phyloP scores from a whole-genome alignment of 768 basidiomycete species.

The Collybiopsis luxurians region DNA sequence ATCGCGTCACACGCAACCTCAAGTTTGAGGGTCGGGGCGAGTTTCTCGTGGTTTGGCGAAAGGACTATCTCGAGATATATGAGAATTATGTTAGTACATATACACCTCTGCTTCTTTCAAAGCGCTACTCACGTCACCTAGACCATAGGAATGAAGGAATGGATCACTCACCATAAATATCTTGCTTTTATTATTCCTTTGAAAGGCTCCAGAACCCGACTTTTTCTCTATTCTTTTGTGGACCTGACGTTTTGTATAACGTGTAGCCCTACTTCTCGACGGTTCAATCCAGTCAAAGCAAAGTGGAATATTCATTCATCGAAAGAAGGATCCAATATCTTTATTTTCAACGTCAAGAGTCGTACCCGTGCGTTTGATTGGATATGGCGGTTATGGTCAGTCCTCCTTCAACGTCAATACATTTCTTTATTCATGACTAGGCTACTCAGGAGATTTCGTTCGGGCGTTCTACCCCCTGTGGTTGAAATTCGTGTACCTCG shows the following conservation, averaged over 20 bases:
- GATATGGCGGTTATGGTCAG: constrained; percentile 84
- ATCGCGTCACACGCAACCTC: constrained; percentile 61
- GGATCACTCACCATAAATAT: constrained; percentile 67
- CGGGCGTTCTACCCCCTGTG: constrained; percentile 63
- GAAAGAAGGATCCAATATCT: constrained; percentile 76
- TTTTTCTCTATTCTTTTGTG: constrained; percentile 86
- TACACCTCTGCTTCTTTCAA: background rate
- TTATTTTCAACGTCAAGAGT: constrained; percentile 80
- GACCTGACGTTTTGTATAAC: constrained; percentile 82
- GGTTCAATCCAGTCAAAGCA: background rate
- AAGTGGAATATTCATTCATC: constrained; percentile 37
- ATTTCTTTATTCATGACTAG: background rate
- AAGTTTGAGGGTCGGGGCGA: constrained; percentile 73
- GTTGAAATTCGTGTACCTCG: constrained; percentile 73
- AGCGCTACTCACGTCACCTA: constrained; percentile 21
- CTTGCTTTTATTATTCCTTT: constrained; percentile 81
- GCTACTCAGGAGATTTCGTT: constrained; percentile 60
- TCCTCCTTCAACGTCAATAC: background rate
- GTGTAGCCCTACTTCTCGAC: constrained; percentile 50
- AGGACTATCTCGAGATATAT: constrained; percentile 77
- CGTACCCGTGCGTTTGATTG: constrained; percentile 82
- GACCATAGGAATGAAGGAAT: constrained; percentile 66
- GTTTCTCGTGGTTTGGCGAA: constrained; percentile 84
- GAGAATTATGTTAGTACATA: constrained; percentile 66
- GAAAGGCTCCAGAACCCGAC: constrained; percentile 50